Base-by-base conservation (phyloP, 129 eudicot genomes). In the Pittosporum tobira region DNA sequence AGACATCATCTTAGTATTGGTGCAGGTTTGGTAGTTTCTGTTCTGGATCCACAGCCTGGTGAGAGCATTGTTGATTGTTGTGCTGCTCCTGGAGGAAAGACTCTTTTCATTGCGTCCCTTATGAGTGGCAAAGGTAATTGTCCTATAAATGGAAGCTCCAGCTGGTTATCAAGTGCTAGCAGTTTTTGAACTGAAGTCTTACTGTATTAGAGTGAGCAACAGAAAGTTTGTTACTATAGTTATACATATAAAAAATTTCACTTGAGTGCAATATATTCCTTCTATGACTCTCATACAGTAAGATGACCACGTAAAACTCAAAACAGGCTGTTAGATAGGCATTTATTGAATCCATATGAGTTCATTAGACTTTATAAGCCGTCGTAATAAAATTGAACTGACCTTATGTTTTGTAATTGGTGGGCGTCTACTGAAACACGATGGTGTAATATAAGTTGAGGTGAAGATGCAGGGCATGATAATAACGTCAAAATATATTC, bases 41-140 rank as follows among this genome's bases (percentile, higher is more conserved):
- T 89, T 57, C 80, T 89, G 20, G 97, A 89, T 70, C 95, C 97
- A 57, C 82, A 77, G 59, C 93, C 95, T 47, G 93, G 93, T 59
- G 97, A 89, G 51, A 77, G 56, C 21, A 82, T 89, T 65, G 36
- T 85, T 59, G 97, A 89, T 72, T 89, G 95, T 75, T 89, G 97
- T 80, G 97, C 97, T 77, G 97, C 97, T 64, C 97, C 97, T 10
- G 97, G 97, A 60, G 97, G 97, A 68, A 89, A 89, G 70, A 89
- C 97, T 18, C 88, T 89, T 55, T 89, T 89, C 76, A 82, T 89
- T 88, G 97, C 95, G 3, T 80, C 97, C 47, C 69, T 77, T 63
- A 57, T 89, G 66, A 73, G 57, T 47, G 97, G 84, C 29, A 76
- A 82, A 71, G 97, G 97, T 85, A 75, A 36, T 22, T 47, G 2